Evolutionary conservation across 1,284 basidiomycete genomes (phyloP), one percentile per base, ranked within the genome.

Genomic region (Hortiboletus rubellus): DNA sequence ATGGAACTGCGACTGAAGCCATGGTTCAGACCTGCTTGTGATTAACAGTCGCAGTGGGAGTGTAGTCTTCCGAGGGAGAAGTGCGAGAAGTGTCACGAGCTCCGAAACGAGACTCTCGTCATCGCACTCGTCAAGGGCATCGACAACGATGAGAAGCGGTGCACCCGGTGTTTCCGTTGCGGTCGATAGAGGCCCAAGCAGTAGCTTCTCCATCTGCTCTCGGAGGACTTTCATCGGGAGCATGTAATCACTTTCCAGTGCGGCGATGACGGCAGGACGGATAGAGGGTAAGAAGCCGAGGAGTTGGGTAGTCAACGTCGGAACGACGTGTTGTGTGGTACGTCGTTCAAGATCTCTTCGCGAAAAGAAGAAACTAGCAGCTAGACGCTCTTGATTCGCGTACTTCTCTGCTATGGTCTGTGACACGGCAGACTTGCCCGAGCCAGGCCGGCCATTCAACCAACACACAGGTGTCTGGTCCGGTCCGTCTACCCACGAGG

Each of bases 331-430:
- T 6, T 49, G 62, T 4, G 57, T 58, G 7, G 61, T 64, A 11
- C 49, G 56, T 10, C 63, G 61, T 36, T 66, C 57, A 34, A 66
- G 14, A 44, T 65, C 61, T 18, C 61, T 53, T 27, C 63, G 48
- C 2, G 63, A 65, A 52, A 65, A 65, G 47, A 65, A 64, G 60
- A 64, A 64, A 44, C 63, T 64, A 3, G 61, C 64, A 48, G 64
- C 63, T 7, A 62, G 49, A 5, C 58, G 51, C 3, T 50, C 46
- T 37, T 63, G 38, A 7, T 15, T 27, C 12, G 63, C 54, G 33
- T 63, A 65, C 30, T 54, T 63, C 44, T 64, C 63, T 5, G 63
- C 63, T 9, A 64, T 46, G 7, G 60, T 65, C 17, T 64, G 63
- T 12, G 62, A 66, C n/a, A 65, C 60, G 1, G 63, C 64, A 6